These are phyloP conservation scores for Salix brachista DNA, from an alignment of 345 rosid genomes.

Conservation along the genomic window DNA sequence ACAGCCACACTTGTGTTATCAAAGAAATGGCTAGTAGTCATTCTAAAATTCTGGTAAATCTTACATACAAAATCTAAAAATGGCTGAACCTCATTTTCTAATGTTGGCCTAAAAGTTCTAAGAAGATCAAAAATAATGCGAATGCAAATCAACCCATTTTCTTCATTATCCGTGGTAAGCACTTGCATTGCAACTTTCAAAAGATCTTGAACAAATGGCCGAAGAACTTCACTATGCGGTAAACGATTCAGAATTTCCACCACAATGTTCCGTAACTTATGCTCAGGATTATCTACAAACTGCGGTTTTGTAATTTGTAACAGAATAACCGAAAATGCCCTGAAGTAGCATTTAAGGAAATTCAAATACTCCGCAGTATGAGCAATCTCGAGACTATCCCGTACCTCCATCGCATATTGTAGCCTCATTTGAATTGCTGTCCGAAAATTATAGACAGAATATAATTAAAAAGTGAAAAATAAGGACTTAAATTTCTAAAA, in stretches of 20 bases:
- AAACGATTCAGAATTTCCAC: constrained; percentile 95
- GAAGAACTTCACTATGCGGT: constrained; percentile 95
- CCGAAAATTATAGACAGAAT: constrained; percentile 10
- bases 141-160: constrained; percentile 90
- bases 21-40: constrained; percentile 83
- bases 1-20: constrained; percentile 46
- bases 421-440: constrained; percentile 79
- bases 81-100: constrained; percentile 93
- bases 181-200: constrained; percentile 97
- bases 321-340: constrained; percentile 78
- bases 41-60: constrained; percentile 82
- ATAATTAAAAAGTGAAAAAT: not conserved
- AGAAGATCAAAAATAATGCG: constrained; percentile 91
- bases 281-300: constrained; percentile 76
- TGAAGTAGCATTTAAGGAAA: constrained; percentile 88
- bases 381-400: constrained; percentile 96
- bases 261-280: constrained; percentile 78
- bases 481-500: not conserved
- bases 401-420: constrained; percentile 89
- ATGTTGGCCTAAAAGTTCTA: constrained; percentile 86
- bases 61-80: constrained; percentile 94
- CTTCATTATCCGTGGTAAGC: constrained; percentile 89
- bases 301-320: constrained; percentile 78
- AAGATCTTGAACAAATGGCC: constrained; percentile 97
- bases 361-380: constrained; percentile 95